Percentiles rank a stretch among this genome's conserved stretches.
phyloP scores from a whole-genome alignment of 768 basidiomycete species.

The Termitomyces sp. region DNA sequence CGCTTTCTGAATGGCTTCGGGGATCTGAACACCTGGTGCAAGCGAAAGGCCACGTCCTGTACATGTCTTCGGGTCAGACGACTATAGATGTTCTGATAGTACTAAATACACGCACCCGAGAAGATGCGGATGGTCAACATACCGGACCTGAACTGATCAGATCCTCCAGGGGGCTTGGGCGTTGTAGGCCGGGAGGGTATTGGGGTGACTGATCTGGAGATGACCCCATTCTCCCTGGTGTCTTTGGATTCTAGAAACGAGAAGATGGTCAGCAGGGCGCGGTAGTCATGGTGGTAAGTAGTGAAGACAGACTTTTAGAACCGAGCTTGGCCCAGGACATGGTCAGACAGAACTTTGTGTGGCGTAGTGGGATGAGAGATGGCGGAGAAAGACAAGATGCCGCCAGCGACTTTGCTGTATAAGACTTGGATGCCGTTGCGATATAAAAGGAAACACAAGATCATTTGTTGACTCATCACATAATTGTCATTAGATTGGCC shows the following conservation, averaged over 20 bases:
- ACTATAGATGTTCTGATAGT: neutral
- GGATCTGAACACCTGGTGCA: constrained; percentile 71
- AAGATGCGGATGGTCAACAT: constrained; percentile 96
- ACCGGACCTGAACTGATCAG: constrained; percentile 75
- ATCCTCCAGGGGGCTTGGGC: constrained; percentile 50
- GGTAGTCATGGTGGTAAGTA: neutral
- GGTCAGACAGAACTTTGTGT: constrained; percentile 9
- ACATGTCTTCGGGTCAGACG: neutral
- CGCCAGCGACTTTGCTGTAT: constrained; percentile 22
- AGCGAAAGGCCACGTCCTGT: constrained; percentile 77
- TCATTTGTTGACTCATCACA: neutral
- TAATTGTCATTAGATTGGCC: neutral
- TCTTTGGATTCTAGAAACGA: constrained; percentile 58
- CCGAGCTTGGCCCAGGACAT: constrained; percentile 55
- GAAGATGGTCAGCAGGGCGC: constrained; percentile 3
- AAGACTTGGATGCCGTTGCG: constrained; percentile 3
- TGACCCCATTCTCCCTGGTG: constrained; percentile 58
- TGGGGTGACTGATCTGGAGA: constrained; percentile 76
- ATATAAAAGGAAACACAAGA: constrained; percentile 7
- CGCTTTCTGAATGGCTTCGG: constrained; percentile 80
- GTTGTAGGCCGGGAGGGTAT: constrained; percentile 80
- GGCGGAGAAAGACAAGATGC: constrained; percentile 19
- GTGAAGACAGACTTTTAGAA: constrained; percentile 30
- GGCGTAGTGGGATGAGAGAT: constrained; percentile 9
- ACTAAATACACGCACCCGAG: constrained; percentile 54